Evolutionary conservation across 495 filamentous ascomycete genomes (phyloP).

Genomic region (Platismatia glauca): DNA sequence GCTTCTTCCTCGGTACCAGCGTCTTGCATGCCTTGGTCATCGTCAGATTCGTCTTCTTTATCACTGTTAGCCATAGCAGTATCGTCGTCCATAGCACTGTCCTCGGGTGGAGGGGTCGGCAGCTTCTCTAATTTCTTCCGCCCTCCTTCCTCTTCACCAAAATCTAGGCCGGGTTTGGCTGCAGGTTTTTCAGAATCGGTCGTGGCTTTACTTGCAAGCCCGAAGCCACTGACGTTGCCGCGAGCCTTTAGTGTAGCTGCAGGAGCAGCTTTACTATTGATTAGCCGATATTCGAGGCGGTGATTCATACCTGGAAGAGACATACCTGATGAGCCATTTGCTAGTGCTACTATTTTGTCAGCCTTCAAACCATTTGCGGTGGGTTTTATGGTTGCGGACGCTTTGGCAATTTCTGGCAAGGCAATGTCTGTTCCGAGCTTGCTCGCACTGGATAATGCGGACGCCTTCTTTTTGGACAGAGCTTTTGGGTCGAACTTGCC

Average conservation of each 20-base stretch:
- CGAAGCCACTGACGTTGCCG: conserved; percentile 75
- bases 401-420: conserved; percentile 47
- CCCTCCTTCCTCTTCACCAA: conserved; percentile 79
- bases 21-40: conserved; percentile 67
- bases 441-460: conserved; percentile 33
- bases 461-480: conserved; percentile 62
- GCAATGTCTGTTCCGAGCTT: conserved; percentile 56
- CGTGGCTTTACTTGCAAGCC: conserved; percentile 56
- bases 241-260: conserved; percentile 44
- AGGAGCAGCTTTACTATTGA: conserved; percentile 21
- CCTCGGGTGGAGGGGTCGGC: conserved; percentile 61
- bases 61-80: conserved; percentile 51
- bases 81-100: conserved; percentile 45
- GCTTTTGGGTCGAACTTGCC: conserved; percentile 88
- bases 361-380: conserved; percentile 40
- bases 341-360: conserved; percentile 43
- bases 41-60: conserved; percentile 48
- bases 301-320: not conserved
- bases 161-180: conserved; percentile 65
- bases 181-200: conserved; percentile 57
- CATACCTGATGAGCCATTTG: conserved; percentile 40
- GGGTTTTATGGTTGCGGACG: conserved; percentile 37
- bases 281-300: conserved; percentile 16
- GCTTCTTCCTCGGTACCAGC: conserved; percentile 79
- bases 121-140: conserved; percentile 82